Evolutionary conservation across 2,329 filamentous ascomycete genomes (phyloP).

Genomic region (Arthroderma sp.): DNA sequence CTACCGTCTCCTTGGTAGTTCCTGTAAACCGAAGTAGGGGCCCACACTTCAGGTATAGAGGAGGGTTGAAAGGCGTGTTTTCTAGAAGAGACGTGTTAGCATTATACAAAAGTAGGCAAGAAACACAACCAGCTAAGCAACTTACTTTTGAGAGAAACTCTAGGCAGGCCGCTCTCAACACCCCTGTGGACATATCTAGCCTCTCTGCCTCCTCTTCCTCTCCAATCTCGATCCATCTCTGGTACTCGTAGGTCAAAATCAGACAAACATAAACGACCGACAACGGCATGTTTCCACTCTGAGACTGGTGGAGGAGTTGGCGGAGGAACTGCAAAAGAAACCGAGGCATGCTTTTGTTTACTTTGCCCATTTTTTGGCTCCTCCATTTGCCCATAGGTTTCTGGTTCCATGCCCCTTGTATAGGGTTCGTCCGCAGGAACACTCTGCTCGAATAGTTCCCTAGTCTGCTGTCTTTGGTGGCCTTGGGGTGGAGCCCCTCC

Average conservation of each 20-base stretch:
- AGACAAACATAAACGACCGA: slow-evolving; percentile 47
- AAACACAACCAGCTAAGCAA: not conserved
- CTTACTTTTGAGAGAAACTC: slow-evolving; percentile 25
- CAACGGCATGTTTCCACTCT: slow-evolving; percentile 59
- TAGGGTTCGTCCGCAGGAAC: not conserved
- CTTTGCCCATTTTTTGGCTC: slow-evolving; percentile 16
- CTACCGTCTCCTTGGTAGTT: slow-evolving; percentile 46
- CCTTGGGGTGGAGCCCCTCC: not conserved
- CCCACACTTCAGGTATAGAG: slow-evolving; percentile 76
- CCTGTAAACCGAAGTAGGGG: slow-evolving; percentile 84
- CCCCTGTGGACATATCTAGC: slow-evolving; percentile 37
- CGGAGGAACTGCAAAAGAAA: slow-evolving; percentile 37
- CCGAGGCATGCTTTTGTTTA: slow-evolving; percentile 30
- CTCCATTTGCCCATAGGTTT: not conserved
- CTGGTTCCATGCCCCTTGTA: not conserved
- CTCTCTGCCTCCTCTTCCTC: slow-evolving; percentile 47
- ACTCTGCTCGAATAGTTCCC: slow-evolving; percentile 3
- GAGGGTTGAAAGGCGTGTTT: slow-evolving; percentile 64
- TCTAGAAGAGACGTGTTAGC: slow-evolving; percentile 25
- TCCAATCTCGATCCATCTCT: slow-evolving; percentile 53
- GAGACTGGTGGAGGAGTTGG: slow-evolving; percentile 35
- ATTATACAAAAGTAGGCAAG: slow-evolving; percentile 24
- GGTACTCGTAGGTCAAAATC: slow-evolving; percentile 48
- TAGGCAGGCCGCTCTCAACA: slow-evolving; percentile 20
- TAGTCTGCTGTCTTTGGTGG: not conserved